Evolutionary conservation across 2,329 filamentous ascomycete genomes (phyloP).

Genomic region (Pestalotiopsis sp.): DNA sequence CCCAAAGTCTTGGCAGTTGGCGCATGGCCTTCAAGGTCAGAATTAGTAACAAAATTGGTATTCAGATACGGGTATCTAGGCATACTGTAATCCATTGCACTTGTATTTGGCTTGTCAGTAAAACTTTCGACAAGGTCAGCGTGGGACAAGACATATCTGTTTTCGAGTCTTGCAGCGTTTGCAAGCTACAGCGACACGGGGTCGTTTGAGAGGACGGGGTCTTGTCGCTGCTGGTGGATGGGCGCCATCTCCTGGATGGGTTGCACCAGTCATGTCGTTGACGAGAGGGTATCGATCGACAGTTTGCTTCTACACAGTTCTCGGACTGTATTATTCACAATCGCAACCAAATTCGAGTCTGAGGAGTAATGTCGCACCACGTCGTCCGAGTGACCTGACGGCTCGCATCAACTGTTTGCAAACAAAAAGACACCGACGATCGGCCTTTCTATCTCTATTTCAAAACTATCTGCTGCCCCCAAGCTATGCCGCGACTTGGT

Average conservation of each 20-base stretch:
- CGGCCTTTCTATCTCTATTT: background rate
- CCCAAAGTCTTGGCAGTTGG: slow-evolving; percentile 18
- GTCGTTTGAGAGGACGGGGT: slow-evolving; percentile 18
- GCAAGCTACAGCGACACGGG: slow-evolving; percentile 23
- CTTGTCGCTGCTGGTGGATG: background rate
- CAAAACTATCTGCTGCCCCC: background rate
- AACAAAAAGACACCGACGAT: background rate
- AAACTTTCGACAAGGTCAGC: background rate
- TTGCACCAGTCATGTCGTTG: background rate
- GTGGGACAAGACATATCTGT: slow-evolving; percentile 19
- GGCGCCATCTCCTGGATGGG: background rate
- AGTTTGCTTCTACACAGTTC: background rate
- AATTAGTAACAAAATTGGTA: background rate
- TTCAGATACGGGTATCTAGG: slow-evolving; percentile 7
- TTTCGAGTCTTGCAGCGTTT: slow-evolving; percentile 24
- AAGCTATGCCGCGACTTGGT: background rate
- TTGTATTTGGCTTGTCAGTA: slow-evolving; percentile 10
- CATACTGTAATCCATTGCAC: slow-evolving; percentile 19
- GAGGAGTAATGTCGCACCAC: background rate
- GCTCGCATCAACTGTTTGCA: background rate
- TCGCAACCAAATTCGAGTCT: background rate
- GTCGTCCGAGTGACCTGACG: background rate
- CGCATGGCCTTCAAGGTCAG: background rate
- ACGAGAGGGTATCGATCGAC: background rate
- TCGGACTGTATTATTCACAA: background rate